Evolutionary conservation across 139 green algal genomes (phyloP), one percentile per base, ranked within the genome.

Genomic region (Pleodorina starrii): DNA sequence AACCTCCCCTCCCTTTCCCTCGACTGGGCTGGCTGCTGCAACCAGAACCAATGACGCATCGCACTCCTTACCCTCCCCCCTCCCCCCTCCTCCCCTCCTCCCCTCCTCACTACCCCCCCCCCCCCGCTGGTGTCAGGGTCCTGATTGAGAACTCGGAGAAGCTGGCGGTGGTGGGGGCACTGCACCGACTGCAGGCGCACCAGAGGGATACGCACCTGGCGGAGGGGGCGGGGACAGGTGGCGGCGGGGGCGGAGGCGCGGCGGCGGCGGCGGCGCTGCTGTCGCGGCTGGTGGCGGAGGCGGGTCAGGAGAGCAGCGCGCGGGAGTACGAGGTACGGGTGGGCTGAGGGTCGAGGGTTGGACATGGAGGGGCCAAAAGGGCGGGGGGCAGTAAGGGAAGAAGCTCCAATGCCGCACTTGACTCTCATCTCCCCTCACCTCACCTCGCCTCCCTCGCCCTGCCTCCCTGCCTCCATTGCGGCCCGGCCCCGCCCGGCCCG

Each of bases 81-180:
- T n/a, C n/a, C n/a, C n/a, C n/a, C n/a, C n/a, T n/a, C n/a, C n/a
- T n/a, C n/a, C n/a, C n/a, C n/a, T n/a, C n/a, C n/a, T n/a, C n/a
- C n/a, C n/a, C n/a, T n/a, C n/a, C n/a, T n/a, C n/a, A n/a, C n/a
- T n/a, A n/a, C n/a, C n/a, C n/a, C n/a, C n/a, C n/a, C n/a, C n/a
- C n/a, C n/a, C n/a, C n/a, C n/a, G n/a, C n/a, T n/a, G n/a, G n/a
- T 51, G 5, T 14, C 32, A 77, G 81, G 57, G 51, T 72, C 27
- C 27, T 92, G 68, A 29, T 90, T n/a, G 91, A 91, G 73, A 93
- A 93, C 83, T 63, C 68, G 0, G 91, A 93, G 87, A 93, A 93
- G 91, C 87, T 93, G 63, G 87, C 87, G 32, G 91, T 91, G 44
- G 91, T 57, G 5, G 54, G 1, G 38, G 73, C 50, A 2, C 66